Base-by-base conservation (phyloP, 768 basidiomycete genomes). In the Leccinum longicurvipes region DNA sequence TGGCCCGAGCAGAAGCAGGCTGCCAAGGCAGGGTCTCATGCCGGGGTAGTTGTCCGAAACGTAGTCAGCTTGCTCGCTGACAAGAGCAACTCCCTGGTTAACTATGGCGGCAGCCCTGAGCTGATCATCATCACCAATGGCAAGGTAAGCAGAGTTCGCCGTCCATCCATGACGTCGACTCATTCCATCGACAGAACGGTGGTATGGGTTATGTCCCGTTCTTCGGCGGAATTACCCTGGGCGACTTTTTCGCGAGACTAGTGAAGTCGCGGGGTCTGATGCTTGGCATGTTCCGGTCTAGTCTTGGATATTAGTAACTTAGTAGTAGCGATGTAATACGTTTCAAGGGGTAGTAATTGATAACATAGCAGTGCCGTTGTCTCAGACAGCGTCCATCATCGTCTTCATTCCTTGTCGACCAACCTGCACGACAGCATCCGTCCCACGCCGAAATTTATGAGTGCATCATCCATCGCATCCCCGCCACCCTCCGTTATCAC, bases 1-100 rank as follows among this genome's bases (percentile, higher is more conserved):
- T 83, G 79, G 74, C 54, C 70, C 1, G 87, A 87, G 67, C 82
- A 87, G 67, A 87, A 87, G 61, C 84, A 80, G 47, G 70, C 70
- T 0, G 74, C 70, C 15, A 87, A 88, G 65, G 73, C 72, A 1
- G 23, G 47, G 2, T 62, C 61, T 6, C 87, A 89, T 57, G 76
- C 61, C 24, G 50, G 17, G 0, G 56, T 86, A 36, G 72, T 82
- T 34, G 73, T 72, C 3, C 68, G 74, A 27, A 89, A 89, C 55
- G 66, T 86, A 15, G 29, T 82, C 0, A 67, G 69, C 28, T 63
- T 80, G 50, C 68, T 85, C 29, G 64, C 63, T 12, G 79, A 76
- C 50, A 67, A 54, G 56, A 32, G 63, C 21, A 51, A 65, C 57
- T 65, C 58, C 5, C 56, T 73, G 55, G 77, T 74, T 47, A 59